Evolutionary conservation across 495 filamentous ascomycete species (phyloP), one percentile per base, ranked within the genome.

Genomic region (Aspergillus haitiensis): DNA sequence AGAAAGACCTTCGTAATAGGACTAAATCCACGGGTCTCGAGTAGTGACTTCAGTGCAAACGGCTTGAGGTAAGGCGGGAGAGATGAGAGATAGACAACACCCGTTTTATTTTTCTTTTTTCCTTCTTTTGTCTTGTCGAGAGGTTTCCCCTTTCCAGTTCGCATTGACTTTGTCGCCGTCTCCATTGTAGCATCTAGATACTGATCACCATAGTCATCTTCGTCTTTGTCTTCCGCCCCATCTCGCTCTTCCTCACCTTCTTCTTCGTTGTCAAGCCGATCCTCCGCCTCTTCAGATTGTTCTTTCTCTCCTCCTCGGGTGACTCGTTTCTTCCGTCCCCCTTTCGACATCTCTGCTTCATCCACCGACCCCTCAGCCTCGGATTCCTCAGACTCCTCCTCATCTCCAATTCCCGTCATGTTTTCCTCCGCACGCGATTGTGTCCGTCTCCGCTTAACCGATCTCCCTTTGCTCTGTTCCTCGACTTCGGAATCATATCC

Each of bases 21-120:
- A 0, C 52, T 61, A 53, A 81, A 79, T 16, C 91, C 91, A 59
- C 93, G 88, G 3, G 84, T 82, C 48, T 90, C 82, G 35, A 98
- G 82, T 12, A 96, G 82, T 7, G 84, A 81, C 51, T 90, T 87
- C 16, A 98, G 73, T 45, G 92, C 91, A 46, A 79, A 77, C 13
- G 95, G 95, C 67, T 94, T 96, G 82, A 98, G 91, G 72, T 96
- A 97, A 7, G 94, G 94, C 10, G 95, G 94, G 21, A 97, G 82
- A 45, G 93, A 88, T 4, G 91, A 95, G 53, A 98, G 78, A 69
- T 97, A 98, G 52, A 97, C 76, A 5, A 97, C 87, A 39, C 93
- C 93, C 0, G 88, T 88, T 64, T 78, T 74, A 42, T 75, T 70
- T 44, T 75, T 74, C 62, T 72, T 72, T 15, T 60, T 48, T 13